Evolutionary conservation across 2,329 filamentous ascomycete species (phyloP), one percentile per base, ranked within the genome.

Genomic region (Chalara sp.): DNA sequence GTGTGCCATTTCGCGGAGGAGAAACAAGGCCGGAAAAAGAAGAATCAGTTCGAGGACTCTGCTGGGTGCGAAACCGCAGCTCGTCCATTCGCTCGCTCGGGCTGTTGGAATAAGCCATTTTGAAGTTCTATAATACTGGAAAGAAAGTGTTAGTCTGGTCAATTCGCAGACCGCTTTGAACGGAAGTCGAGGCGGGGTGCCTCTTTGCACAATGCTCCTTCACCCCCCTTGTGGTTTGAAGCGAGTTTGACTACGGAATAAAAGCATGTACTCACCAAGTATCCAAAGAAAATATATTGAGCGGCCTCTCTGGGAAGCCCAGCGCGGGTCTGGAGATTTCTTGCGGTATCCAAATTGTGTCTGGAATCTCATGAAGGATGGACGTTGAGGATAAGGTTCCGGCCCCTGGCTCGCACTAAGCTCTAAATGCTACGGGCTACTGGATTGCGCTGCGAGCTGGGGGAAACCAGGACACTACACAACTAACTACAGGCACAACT

Each of bases 41-140:
- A 63, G 81, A 73, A 64, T 95, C 89, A 71, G 85, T 86, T 62
- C 84, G 81, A 50, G 88, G 81, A 61, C 87, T 87, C 70, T 87
- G 83, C 70, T 90, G 84, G 65, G 80, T 79, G 61, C 85, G 83
- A 71, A 87, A 91, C 67, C 85, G 84, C 70, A 88, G 75, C 71
- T 90, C 86, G 71, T 92, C 87, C 79, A 89, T 87, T 67, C 79
- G 76, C 63, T 81, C 80, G 65, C 73, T 80, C 65, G 80, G 70
- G 64, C 76, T 76, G 65, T 78, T 76, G 59, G 79, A 79, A 70
- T 80, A 86, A 59, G 82, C 79, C 83, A 87, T 87, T 60, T 57
- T 63, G 67, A 61, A 58, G 56, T 57, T 50, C 50, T 62, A 60
- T 53, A 58, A 53, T 53, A 58, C 59, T 63, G 48, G 21, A 21